A percentile compares a stretch with the other conserved stretches of the same genome.
These are phyloP conservation scores for Vanilla planifolia DNA, from an alignment of 106 monocot genomes.

Conservation along the genomic window DNA sequence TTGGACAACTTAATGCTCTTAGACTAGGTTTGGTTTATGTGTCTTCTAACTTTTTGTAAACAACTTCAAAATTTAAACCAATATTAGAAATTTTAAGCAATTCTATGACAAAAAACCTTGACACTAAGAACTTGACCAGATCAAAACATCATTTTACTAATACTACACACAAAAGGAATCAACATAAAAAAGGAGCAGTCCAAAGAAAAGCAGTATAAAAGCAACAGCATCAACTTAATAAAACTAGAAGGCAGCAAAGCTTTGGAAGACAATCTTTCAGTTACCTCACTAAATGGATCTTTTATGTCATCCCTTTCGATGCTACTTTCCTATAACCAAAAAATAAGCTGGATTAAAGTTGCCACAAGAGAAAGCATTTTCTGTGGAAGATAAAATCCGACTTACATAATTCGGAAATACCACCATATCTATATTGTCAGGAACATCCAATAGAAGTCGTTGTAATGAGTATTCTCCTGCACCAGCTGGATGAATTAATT, in stretches of 20 bases:
- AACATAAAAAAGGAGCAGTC: too few species aligned
- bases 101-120: too few species aligned
- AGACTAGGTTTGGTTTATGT: too few species aligned
- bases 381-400: background rate
- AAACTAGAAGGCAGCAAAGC: background rate
- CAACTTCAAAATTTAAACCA: too few species aligned
- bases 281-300: slow-evolving; percentile 96
- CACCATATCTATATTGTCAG: slow-evolving; percentile 90
- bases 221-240: background rate
- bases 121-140: too few species aligned
- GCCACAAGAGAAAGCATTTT: background rate
- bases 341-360: slow-evolving; percentile 9
- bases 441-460: slow-evolving; percentile 62
- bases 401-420: slow-evolving; percentile 99
- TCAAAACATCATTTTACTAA: too few species aligned
- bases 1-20: too few species aligned
- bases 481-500: slow-evolving; percentile 87
- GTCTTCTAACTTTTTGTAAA: too few species aligned
- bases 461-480: slow-evolving; percentile 77
- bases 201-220: too few species aligned
- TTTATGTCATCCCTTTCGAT: slow-evolving; percentile 87
- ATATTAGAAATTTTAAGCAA: too few species aligned
- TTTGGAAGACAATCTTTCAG: background rate
- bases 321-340: slow-evolving; percentile 79
- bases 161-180: too few species aligned